Percentiles rank a stretch among this genome's conserved stretches.
phyloP scores from a whole-genome alignment of 768 basidiomycete species.

The Boletales sp. region DNA sequence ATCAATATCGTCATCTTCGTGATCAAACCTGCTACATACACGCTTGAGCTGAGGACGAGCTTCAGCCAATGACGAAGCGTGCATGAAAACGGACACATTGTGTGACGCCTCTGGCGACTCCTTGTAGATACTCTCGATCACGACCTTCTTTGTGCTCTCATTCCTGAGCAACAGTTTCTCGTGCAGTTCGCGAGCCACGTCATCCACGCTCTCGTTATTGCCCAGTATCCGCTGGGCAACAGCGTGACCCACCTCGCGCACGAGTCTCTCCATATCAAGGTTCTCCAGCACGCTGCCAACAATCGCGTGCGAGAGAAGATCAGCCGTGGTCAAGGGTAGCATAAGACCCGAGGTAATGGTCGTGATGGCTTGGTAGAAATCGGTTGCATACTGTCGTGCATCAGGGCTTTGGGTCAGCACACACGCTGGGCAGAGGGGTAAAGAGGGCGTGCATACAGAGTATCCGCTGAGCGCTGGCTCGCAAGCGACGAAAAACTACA shows the following conservation, averaged over 20 bases:
- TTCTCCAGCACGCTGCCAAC: conserved; percentile 97
- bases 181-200: conserved; percentile 92
- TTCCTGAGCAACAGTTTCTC: conserved; percentile 87
- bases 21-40: conserved; percentile 40
- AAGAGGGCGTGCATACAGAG: conserved; percentile 49
- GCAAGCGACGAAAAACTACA: conserved; percentile 97
- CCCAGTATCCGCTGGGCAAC: conserved; percentile 91
- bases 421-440: conserved; percentile 15
- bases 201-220: conserved; percentile 94
- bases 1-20: neutral
- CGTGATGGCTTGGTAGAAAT: conserved; percentile 92
- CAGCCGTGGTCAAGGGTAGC: conserved; percentile 94
- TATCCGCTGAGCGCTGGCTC: conserved; percentile 95
- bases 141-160: conserved; percentile 95
- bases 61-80: conserved; percentile 63
- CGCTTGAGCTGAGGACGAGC: conserved; percentile 77
- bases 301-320: conserved; percentile 91
- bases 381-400: conserved; percentile 71
- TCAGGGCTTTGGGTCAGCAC: conserved; percentile 13
- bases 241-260: conserved; percentile 90
- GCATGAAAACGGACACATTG: conserved; percentile 84
- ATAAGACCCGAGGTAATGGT: conserved; percentile 93
- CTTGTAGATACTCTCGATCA: conserved; percentile 94
- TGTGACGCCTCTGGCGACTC: conserved; percentile 85
- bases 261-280: conserved; percentile 95